These are phyloP conservation scores for Alliaria petiolata DNA, from an alignment of 345 rosid species.

Conservation along the genomic window DNA sequence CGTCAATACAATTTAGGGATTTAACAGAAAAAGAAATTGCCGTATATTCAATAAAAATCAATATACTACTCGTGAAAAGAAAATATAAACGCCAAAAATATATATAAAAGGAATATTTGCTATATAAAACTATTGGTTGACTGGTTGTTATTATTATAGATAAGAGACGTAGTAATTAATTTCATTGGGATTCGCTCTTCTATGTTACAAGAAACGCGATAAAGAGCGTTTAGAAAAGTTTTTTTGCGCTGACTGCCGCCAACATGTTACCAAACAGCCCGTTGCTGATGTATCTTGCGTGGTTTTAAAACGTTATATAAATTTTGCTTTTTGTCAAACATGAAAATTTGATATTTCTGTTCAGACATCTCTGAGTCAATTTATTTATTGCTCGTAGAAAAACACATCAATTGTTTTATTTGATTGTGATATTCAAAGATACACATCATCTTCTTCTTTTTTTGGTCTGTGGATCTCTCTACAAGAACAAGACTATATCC, in stretches of 20 bases:
- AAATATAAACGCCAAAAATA: background rate
- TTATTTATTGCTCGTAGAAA: background rate
- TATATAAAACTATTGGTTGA: background rate
- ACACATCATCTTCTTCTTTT: background rate
- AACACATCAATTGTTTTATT: background rate
- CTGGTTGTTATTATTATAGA: too few relatives aligned
- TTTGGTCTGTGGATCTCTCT: background rate
- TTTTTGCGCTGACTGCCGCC: background rate
- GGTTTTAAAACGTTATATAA: background rate
- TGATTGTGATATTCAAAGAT: background rate
- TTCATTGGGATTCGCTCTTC: background rate
- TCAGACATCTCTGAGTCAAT: background rate
- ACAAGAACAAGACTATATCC: background rate
- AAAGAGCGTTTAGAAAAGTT: background rate
- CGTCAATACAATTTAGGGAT: background rate
- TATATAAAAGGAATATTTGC: background rate
- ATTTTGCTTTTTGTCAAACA: background rate
- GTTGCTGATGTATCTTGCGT: background rate
- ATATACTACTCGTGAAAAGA: background rate
- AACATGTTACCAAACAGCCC: background rate
- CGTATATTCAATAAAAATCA: background rate
- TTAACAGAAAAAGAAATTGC: background rate
- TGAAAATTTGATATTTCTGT: background rate
- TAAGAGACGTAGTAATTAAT: background rate
- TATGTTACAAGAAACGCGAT: background rate